Conservation (phyloP, 805 yeast genomes). For the Schizosaccharomyces octosporus region DNA sequence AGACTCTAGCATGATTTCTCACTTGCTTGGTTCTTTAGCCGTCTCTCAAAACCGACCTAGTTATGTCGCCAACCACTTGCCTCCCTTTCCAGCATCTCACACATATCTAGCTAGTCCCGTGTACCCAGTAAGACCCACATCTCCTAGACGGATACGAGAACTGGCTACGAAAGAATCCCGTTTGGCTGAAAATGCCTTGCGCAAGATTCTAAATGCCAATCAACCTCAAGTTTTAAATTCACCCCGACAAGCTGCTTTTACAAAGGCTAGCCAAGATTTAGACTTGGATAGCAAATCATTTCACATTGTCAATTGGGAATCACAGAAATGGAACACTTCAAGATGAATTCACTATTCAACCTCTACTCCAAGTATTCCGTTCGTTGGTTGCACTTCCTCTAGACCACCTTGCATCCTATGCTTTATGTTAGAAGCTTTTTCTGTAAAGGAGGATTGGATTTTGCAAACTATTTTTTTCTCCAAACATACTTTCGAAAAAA, state of each 20-base stretch:
- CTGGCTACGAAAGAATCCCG: conserved; percentile 59
- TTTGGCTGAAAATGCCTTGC: conserved; percentile 54
- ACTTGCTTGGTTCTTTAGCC: not conserved
- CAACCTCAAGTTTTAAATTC: not conserved
- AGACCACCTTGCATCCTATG: not conserved
- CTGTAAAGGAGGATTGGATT: not conserved
- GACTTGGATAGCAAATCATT: not conserved
- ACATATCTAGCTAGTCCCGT: conserved; percentile 62
- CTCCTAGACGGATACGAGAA: conserved; percentile 46
- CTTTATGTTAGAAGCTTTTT: not conserved
- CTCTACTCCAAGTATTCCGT: not conserved
- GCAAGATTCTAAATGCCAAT: conserved; percentile 10
- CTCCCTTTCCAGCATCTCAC: conserved; percentile 80
- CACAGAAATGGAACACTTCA: not conserved
- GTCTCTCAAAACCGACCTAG: not conserved
- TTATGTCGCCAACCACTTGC: conserved; percentile 18
- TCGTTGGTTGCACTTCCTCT: not conserved
- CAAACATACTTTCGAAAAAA: not conserved
- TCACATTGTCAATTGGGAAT: conserved; percentile 1
- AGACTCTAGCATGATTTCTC: not conserved
- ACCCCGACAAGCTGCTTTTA: not conserved
- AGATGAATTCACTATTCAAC: not conserved
- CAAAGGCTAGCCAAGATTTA: not conserved
- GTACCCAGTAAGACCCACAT: conserved; percentile 35
- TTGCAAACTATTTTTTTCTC: not conserved